These are phyloP conservation scores for Pseudogymnoascus sp. DNA, from an alignment of 2,329 filamentous ascomycete species.

Conservation along the genomic window DNA sequence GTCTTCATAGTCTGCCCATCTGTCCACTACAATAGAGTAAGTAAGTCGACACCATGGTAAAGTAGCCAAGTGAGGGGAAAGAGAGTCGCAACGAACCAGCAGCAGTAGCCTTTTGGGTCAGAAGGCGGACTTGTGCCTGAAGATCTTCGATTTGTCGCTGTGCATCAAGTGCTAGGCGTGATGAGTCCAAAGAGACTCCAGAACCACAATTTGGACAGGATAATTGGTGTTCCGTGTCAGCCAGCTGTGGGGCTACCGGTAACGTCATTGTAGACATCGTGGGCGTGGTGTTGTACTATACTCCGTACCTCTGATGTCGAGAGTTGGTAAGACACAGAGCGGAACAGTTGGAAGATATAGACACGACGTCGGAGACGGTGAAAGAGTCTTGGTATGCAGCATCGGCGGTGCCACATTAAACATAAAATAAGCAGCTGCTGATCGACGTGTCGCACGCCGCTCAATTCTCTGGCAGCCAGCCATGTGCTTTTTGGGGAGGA, in stretches of 20 bases:
- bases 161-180: conserved; percentile 28
- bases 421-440: conserved; percentile 6
- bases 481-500: neutral
- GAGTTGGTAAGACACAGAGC: neutral
- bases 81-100: conserved; percentile 38
- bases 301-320: neutral
- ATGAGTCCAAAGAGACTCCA: conserved; percentile 16
- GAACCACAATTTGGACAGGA: conserved; percentile 29
- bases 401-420: neutral
- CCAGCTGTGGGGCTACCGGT: conserved; percentile 22
- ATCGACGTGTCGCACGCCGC: conserved; percentile 3
- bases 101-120: conserved; percentile 65
- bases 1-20: conserved; percentile 75
- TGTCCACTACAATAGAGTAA: conserved; percentile 42
- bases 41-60: conserved; percentile 10
- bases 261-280: conserved; percentile 28
- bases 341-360: neutral
- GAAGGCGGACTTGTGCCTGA: conserved; percentile 60
- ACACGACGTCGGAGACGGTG: neutral
- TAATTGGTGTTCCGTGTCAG: conserved; percentile 11
- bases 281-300: neutral
- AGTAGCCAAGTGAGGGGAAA: neutral
- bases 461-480: conserved; percentile 6
- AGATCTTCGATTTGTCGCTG: conserved; percentile 61
- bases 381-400: neutral